Evolutionary conservation across 179 eudicot genomes (phyloP).

Genomic region (Patellifolia procumbens): DNA sequence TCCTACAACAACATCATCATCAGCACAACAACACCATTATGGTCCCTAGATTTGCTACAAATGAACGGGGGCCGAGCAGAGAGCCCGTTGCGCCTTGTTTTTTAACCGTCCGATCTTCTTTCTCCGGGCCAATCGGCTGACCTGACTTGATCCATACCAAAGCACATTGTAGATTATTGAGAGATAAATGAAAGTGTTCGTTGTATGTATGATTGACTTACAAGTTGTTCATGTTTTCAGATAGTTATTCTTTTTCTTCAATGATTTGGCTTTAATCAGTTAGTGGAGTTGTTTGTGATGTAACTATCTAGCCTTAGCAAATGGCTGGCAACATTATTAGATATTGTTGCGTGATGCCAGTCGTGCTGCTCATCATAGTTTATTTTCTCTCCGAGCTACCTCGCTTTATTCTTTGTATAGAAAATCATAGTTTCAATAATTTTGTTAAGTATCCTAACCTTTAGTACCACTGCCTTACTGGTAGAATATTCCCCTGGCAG

Average conservation of each 20-base stretch:
- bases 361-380: background rate
- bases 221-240: constrained; percentile 9
- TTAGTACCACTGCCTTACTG: background rate
- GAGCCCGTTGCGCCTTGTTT: too few relatives aligned
- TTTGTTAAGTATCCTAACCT: background rate
- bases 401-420: background rate
- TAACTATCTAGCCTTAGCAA: constrained; percentile 21
- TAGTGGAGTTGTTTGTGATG: constrained; percentile 26
- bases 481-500: background rate
- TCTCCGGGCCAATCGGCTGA: too few relatives aligned
- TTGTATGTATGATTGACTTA: constrained; percentile 34
- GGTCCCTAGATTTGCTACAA: constrained; percentile 30
- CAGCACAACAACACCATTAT: constrained; percentile 41
- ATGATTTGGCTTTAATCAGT: background rate
- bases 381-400: background rate
- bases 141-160: constrained; percentile 13
- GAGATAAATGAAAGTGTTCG: constrained; percentile 1
- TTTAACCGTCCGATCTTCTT: too few relatives aligned
- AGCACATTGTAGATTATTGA: constrained; percentile 30
- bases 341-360: constrained; percentile 6
- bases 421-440: background rate
- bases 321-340: constrained; percentile 8
- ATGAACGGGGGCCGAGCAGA: too few relatives aligned
- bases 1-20: constrained; percentile 15
- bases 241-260: background rate